Conservation (phyloP, 2,329 filamentous ascomycete genomes). For the Hypomyces perniciosus region DNA sequence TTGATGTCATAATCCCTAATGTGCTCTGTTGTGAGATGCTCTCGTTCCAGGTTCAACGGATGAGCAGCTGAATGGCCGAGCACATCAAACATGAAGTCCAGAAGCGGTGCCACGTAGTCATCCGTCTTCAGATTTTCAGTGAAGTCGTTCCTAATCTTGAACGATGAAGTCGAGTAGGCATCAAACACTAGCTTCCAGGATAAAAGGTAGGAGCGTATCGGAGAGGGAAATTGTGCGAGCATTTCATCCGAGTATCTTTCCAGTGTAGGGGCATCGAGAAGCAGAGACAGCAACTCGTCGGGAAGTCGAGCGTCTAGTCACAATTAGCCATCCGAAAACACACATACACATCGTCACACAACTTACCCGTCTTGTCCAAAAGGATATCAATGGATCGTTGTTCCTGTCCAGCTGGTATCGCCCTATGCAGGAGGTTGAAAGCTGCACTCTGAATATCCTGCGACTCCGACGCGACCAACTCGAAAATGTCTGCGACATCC, state of each 20-base stretch:
- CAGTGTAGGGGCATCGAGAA: constrained; percentile 70
- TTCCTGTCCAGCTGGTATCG: constrained; percentile 73
- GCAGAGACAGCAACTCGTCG: constrained; percentile 75
- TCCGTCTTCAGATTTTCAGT: constrained; percentile 70
- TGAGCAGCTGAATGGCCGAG: constrained; percentile 71
- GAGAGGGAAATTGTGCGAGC: constrained; percentile 61
- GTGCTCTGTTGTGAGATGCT: constrained; percentile 51
- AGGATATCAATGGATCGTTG: constrained; percentile 71
- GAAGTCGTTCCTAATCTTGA: constrained; percentile 78
- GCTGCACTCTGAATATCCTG: constrained; percentile 71
- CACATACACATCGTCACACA: fast-evolving
- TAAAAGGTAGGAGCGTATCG: constrained; percentile 73
- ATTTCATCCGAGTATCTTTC: constrained; percentile 60
- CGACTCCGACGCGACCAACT: constrained; percentile 69
- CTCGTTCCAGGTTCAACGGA: constrained; percentile 67
- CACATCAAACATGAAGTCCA: constrained; percentile 78
- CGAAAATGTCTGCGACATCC: constrained; percentile 64
- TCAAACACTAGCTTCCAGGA: constrained; percentile 90
- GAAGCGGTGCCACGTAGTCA: constrained; percentile 59
- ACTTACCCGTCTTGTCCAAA: constrained; percentile 59
- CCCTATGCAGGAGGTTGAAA: constrained; percentile 71
- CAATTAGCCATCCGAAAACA: constrained; percentile 8
- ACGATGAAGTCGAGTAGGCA: constrained; percentile 70
- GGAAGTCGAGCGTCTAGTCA: constrained; percentile 62
- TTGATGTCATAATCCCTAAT: constrained; percentile 50